Percentiles rank a stretch among this genome's conserved stretches.
Conservation (phyloP, 169 alveolate genomes). For the Plasmodium billcollinsi region DNA sequence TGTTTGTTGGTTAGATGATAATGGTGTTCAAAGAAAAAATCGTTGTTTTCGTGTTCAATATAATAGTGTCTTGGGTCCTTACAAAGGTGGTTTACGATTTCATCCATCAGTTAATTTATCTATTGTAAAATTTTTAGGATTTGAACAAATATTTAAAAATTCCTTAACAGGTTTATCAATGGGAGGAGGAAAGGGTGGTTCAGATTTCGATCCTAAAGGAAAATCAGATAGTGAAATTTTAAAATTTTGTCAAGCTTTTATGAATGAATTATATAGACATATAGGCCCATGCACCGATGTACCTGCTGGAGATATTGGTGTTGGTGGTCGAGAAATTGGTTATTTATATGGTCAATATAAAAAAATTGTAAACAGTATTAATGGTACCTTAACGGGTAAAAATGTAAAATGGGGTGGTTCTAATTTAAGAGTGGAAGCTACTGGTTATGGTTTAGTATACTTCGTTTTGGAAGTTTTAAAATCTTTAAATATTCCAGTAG, state of each 20-base stretch:
- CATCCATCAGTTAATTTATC: conserved; percentile 90
- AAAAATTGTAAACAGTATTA: conserved; percentile 79
- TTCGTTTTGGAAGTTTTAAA: conserved; percentile 84
- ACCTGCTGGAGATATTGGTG: conserved; percentile 94
- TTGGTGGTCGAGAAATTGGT: conserved; percentile 91
- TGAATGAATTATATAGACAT: conserved; percentile 86
- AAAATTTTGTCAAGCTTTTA: conserved; percentile 88
- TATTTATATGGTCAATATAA: conserved; percentile 91
- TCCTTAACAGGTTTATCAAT: conserved; percentile 86
- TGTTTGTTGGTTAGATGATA: conserved; percentile 88
- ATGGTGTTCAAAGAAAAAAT: conserved; percentile 84
- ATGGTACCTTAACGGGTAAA: conserved; percentile 91
- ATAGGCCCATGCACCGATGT: conserved; percentile 90
- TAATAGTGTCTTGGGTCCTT: conserved; percentile 88
- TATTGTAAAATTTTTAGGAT: conserved; percentile 89
- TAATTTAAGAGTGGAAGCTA: conserved; percentile 89
- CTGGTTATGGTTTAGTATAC: conserved; percentile 91
- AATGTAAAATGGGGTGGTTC: conserved; percentile 91
- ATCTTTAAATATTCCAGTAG: conserved; percentile 67
- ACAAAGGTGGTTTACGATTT: conserved; percentile 91
- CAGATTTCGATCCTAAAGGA: conserved; percentile 92
- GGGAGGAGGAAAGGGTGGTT: conserved; percentile 93
- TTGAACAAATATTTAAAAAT: conserved; percentile 91
- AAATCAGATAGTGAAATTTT: conserved; percentile 87
- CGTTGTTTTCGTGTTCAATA: conserved; percentile 90